Conservation (phyloP, 805 yeast species). For the Saccharomycopsis selenospora region DNA sequence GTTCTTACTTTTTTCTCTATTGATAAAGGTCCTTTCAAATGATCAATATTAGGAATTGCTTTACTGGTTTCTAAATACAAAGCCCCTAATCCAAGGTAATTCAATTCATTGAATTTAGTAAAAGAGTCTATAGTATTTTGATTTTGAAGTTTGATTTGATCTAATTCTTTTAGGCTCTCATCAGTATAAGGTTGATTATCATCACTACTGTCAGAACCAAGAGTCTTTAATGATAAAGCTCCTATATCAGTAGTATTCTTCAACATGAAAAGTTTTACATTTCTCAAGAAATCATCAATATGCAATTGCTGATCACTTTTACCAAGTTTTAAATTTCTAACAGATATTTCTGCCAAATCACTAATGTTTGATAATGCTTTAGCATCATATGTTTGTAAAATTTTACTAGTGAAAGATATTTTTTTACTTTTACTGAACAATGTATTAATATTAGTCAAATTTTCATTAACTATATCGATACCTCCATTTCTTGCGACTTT, state of each 20-base stretch:
- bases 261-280: slow-evolving; percentile 34
- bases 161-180: slow-evolving; percentile 11
- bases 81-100: slow-evolving; percentile 57
- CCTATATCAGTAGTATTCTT: slow-evolving; percentile 26
- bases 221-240: slow-evolving; percentile 15
- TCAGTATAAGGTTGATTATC: slow-evolving; percentile 23
- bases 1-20: slow-evolving; percentile 45
- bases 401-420: slow-evolving; percentile 31
- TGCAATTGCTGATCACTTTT: slow-evolving; percentile 44
- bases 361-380: slow-evolving; percentile 54
- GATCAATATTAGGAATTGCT: slow-evolving; percentile 47
- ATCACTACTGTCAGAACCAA: slow-evolving; percentile 19
- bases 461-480: slow-evolving; percentile 37
- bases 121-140: slow-evolving; percentile 22
- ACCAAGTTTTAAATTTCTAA: slow-evolving; percentile 54
- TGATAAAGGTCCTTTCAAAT: slow-evolving; percentile 64
- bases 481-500: slow-evolving; percentile 56
- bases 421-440: slow-evolving; percentile 38
- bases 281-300: slow-evolving; percentile 39
- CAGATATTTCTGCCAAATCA: slow-evolving; percentile 55
- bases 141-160: background rate
- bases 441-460: slow-evolving; percentile 39
- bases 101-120: slow-evolving; percentile 37
- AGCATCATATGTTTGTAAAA: slow-evolving; percentile 54
- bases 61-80: slow-evolving; percentile 40